Base-by-base conservation (phyloP, 2,329 filamentous ascomycete species). In the Sclerotinia sclerotiorum region DNA sequence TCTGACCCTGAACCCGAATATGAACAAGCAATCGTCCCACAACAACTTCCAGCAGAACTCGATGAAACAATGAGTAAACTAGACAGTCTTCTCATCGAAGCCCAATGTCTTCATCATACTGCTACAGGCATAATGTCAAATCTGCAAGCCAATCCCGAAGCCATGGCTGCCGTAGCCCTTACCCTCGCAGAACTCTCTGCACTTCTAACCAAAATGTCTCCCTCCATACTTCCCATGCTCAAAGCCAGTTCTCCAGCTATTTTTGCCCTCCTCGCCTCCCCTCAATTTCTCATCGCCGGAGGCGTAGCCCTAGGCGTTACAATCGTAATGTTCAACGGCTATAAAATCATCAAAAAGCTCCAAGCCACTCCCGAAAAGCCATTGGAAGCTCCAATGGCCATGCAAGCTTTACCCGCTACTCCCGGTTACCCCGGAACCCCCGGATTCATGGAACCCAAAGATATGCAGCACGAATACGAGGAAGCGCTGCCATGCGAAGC, bases 311-410 rank as follows among this genome's bases (percentile, higher is more conserved):
- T 97, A 0, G 95, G 95, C 19, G 89, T 97, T n/a, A 98, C 95
- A 0, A 89, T 98, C 11, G 92, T 99, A 75, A 94, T 95, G 78
- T 92, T 99, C 70, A 95, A 95, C 66, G 94, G 95, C 6, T 98
- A 93, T 86, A 98, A 97, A 81, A 97, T 99, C 78, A 89, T 99
- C 80, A 96, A 97, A 84, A 90, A 88, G 74, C 92, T 98, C 73
- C 82, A 83, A 75, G 73, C 75, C 48, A 73, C 69, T n/a, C 58
- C 58, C 0, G 69, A 69, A 3, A 71, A 71, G 49, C 70, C 69
- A 21, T 68, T 75, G n/a, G 73, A 72, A 8, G 72, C 70, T 60
- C 69, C 69, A 0, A 64, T 65, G 27, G 67, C 60, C 27, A 57
- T 68, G 51, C 51, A 63, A 21, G 60, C 58, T 5, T 24, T 46